phyloP scores from a whole-genome alignment of 352 stramenopile species.

The Achlya hypogyna region DNA sequence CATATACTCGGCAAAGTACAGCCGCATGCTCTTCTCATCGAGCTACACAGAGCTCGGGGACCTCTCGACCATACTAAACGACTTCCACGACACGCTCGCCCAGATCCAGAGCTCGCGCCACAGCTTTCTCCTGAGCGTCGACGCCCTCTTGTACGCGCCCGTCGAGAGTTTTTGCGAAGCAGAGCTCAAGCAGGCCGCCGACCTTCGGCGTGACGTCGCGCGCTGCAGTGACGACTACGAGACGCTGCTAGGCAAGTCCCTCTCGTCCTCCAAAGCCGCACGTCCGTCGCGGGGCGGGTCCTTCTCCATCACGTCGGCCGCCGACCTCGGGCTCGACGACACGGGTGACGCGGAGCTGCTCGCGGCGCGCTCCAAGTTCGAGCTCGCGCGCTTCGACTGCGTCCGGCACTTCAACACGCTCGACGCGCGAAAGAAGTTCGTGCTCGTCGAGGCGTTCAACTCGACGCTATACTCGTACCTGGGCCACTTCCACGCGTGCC shows the following conservation, averaged over 20 bases:
- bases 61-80: slow-evolving; percentile 68
- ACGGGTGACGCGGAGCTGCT: slow-evolving; percentile 32
- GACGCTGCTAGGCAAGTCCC: slow-evolving; percentile 58
- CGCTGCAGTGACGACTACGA: slow-evolving; percentile 76
- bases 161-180: slow-evolving; percentile 61
- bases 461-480: slow-evolving; percentile 73
- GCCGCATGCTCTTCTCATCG: slow-evolving; percentile 78
- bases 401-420: slow-evolving; percentile 77
- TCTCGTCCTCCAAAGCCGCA: slow-evolving; percentile 26
- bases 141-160: slow-evolving; percentile 57
- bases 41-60: slow-evolving; percentile 30
- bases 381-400: slow-evolving; percentile 75
- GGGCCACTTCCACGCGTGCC: slow-evolving; percentile 69
- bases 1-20: slow-evolving; percentile 66
- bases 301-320: background rate
- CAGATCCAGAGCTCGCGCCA: slow-evolving; percentile 76
- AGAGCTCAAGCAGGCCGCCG: slow-evolving; percentile 60
- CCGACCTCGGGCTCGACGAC: background rate
- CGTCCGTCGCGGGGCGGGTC: background rate
- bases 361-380: slow-evolving; percentile 51
- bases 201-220: slow-evolving; percentile 57
- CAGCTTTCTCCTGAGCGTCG: slow-evolving; percentile 74
- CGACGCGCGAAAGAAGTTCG: slow-evolving; percentile 78
- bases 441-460: slow-evolving; percentile 79
- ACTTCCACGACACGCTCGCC: slow-evolving; percentile 71